phyloP scores from a whole-genome alignment of 305 asterid species.

The Solanum aculeatissimum region DNA sequence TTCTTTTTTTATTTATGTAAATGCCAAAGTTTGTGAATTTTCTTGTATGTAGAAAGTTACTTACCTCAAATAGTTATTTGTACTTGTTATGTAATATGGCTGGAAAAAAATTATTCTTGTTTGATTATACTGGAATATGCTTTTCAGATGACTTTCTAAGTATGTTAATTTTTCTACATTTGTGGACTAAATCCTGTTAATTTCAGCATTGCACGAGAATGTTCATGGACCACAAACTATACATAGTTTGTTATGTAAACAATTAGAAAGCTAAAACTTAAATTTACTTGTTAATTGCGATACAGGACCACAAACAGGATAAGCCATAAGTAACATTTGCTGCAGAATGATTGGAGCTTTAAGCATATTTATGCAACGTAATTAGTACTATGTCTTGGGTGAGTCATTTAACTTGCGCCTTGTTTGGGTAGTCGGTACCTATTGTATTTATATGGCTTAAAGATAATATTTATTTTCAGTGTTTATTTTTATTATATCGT shows the following conservation, averaged over 20 bases:
- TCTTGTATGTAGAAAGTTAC: not conserved
- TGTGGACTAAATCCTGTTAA: not conserved
- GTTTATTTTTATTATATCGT: no score
- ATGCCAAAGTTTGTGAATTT: not conserved
- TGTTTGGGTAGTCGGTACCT: not conserved
- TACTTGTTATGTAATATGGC: not conserved
- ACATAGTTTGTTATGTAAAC: not conserved
- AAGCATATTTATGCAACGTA: not conserved
- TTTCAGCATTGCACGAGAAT: constrained; percentile 11
- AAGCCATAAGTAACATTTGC: constrained; percentile 43
- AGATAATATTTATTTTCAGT: no score
- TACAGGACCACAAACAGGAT: constrained; percentile 1
- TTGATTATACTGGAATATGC: not conserved
- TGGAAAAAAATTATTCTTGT: not conserved
- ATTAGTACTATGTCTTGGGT: not conserved
- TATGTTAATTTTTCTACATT: not conserved
- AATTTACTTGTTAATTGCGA: not conserved
- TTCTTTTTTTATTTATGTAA: no score
- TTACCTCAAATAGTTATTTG: not conserved
- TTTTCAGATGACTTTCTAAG: not conserved
- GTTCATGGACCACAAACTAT: constrained; percentile 10
- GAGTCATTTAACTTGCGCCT: not conserved
- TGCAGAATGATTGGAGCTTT: constrained; percentile 22
- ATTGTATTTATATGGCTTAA: not conserved
- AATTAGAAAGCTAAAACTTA: not conserved